phyloP scores from a whole-genome alignment of 352 stramenopile genomes.

The Pythium guiyangense region DNA sequence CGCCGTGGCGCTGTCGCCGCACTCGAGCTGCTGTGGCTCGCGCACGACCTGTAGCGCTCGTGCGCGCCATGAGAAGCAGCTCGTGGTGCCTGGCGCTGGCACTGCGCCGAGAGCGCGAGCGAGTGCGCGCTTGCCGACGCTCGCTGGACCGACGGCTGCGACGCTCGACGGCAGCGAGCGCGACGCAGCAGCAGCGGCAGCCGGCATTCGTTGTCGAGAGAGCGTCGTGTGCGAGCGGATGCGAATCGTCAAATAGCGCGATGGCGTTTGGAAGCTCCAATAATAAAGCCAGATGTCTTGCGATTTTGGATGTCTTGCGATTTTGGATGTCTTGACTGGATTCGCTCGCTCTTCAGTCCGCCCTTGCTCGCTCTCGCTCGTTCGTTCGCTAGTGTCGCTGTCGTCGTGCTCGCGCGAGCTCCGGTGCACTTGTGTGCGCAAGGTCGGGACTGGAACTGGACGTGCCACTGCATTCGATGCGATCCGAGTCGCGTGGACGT shows the following conservation, averaged over 20 bases:
- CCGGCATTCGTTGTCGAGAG: background rate
- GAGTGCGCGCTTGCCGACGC: conserved; percentile 49
- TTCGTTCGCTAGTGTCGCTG: too few relatives aligned
- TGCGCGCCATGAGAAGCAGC: conserved; percentile 3
- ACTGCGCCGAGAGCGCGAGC: conserved; percentile 38
- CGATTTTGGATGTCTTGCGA: background rate
- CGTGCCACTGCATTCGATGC: too few relatives aligned
- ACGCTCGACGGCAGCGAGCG: conserved; percentile 5
- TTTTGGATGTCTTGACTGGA: background rate
- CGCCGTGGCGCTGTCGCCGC: conserved; percentile 10
- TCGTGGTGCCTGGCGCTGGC: background rate
- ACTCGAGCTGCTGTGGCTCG: conserved; percentile 7
- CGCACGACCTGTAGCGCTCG: conserved; percentile 10
- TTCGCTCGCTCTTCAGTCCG: too few relatives aligned
- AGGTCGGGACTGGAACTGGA: too few relatives aligned
- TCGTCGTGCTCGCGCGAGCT: too few relatives aligned
- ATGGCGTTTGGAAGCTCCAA: background rate
- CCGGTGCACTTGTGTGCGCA: too few relatives aligned
- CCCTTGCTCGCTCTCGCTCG: too few relatives aligned
- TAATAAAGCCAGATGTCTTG: background rate
- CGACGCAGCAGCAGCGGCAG: background rate
- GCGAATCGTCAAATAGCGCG: background rate
- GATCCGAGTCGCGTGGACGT: too few relatives aligned
- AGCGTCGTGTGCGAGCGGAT: background rate
- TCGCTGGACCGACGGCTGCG: conserved; percentile 31